Evolutionary conservation across 139 green algal genomes (phyloP).

Genomic region (Chlorella vulgaris): DNA sequence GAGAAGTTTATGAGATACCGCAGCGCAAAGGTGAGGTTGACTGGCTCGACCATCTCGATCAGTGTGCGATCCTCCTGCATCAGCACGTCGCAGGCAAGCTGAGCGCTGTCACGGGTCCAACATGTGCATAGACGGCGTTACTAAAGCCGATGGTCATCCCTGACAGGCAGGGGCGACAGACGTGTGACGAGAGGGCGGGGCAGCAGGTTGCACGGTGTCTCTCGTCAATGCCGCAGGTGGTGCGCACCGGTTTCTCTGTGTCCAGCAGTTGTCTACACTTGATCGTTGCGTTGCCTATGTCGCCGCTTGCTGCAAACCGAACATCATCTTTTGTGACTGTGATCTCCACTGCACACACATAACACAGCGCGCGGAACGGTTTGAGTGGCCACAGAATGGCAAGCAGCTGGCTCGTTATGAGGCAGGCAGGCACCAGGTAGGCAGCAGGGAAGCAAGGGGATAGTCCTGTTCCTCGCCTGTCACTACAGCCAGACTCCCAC

Average conservation of each 20-base stretch:
- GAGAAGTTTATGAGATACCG: slow-evolving; percentile 97
- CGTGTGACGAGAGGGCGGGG: no score
- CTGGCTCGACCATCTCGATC: slow-evolving; percentile 92
- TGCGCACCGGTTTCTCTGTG: neutral
- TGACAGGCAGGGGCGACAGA: no score
- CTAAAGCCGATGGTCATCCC: no score
- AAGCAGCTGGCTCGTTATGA: neutral
- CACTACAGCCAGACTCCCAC: no score
- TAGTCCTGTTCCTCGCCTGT: no score
- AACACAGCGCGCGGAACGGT: neutral
- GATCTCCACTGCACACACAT: slow-evolving; percentile 62
- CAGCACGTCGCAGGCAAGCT: neutral
- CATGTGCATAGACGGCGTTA: no score
- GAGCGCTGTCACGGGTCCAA: neutral
- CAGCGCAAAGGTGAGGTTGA: slow-evolving; percentile 93
- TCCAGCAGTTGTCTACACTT: slow-evolving; percentile 64
- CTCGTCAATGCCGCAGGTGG: no score
- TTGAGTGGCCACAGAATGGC: neutral
- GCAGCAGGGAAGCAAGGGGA: neutral
- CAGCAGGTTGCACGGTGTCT: no score
- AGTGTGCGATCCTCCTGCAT: slow-evolving; percentile 76
- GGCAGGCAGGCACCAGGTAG: neutral
- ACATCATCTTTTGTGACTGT: slow-evolving; percentile 95
- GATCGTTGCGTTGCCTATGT: slow-evolving; percentile 95
- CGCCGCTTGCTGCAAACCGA: slow-evolving; percentile 90